phyloP scores from a whole-genome alignment of 768 basidiomycete genomes.

The Mycena rebaudengoi region DNA sequence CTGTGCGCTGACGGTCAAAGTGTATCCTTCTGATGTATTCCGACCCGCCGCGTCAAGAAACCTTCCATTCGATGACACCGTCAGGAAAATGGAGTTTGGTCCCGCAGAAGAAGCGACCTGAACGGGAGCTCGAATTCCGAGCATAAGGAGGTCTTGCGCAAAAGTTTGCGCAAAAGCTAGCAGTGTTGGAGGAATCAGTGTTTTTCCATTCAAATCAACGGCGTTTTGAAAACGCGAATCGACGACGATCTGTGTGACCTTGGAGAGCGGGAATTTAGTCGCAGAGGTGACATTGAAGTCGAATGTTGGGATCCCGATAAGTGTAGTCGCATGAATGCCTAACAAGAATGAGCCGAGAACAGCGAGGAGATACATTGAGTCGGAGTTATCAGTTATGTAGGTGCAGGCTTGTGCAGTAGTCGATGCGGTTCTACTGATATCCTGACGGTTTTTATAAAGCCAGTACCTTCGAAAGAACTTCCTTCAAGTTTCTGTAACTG shows the following conservation, averaged over 20 bases:
- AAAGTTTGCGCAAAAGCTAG: constrained; percentile 29
- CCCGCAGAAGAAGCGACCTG: constrained; percentile 6
- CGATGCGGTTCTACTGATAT: too few relatives aligned
- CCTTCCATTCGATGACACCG: constrained; percentile 1
- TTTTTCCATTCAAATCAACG: constrained; percentile 23
- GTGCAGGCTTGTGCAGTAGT: too few relatives aligned
- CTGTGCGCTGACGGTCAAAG: constrained; percentile 8
- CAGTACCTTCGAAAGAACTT: too few relatives aligned
- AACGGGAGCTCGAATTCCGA: constrained; percentile 16
- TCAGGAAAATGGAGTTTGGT: constrained; percentile 21
- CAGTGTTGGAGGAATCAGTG: constrained; percentile 30
- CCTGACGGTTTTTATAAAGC: too few relatives aligned
- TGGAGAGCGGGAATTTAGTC: constrained; percentile 9
- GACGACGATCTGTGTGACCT: constrained; percentile 24
- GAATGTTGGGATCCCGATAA: constrained; percentile 27
- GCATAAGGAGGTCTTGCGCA: constrained; percentile 16
- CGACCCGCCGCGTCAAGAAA: constrained; percentile 25
- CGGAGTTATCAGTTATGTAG: too few relatives aligned
- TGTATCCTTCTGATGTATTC: constrained; percentile 22
- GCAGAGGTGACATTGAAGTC: constrained; percentile 22
- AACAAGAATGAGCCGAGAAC: background rate
- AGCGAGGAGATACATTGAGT: constrained; percentile 8
- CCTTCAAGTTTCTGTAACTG: too few relatives aligned
- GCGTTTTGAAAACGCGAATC: constrained; percentile 22
- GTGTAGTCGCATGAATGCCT: constrained; percentile 9